Evolutionary conservation across 371 early-diverging fungal genomes (phyloP).

Genomic region (Thermomucor indicae-seudaticae): DNA sequence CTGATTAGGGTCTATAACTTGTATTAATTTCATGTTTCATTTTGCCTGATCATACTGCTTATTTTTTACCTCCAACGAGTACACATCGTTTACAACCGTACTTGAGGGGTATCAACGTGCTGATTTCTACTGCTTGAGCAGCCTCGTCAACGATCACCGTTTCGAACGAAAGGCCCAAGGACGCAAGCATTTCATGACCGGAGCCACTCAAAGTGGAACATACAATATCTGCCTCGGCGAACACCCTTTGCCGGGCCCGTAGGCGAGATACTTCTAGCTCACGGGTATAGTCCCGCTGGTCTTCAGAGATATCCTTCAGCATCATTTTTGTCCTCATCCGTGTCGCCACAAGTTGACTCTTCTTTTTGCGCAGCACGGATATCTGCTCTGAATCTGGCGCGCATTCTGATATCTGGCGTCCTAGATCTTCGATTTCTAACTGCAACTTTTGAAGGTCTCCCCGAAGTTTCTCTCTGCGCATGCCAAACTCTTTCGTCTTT

Average conservation of each 20-base stretch:
- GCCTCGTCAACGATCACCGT: constrained; percentile 98
- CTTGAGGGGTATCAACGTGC: constrained; percentile 87
- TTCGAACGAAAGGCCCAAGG: constrained; percentile 61
- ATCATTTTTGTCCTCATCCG: constrained; percentile 30
- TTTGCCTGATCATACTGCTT: neutral
- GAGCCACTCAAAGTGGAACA: constrained; percentile 84
- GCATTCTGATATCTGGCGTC: constrained; percentile 36
- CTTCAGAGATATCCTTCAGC: constrained; percentile 40
- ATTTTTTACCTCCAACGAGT: constrained; percentile 80
- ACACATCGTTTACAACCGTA: constrained; percentile 82
- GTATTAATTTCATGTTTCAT: neutral
- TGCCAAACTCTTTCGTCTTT: constrained; percentile 16
- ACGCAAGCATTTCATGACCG: constrained; percentile 80
- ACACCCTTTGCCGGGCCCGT: constrained; percentile 62
- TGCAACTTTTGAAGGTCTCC: constrained; percentile 37
- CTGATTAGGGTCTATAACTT: constrained; percentile 85
- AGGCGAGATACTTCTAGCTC: constrained; percentile 50
- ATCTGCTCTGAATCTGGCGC: constrained; percentile 5
- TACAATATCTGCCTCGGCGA: constrained; percentile 70
- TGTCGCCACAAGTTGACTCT: constrained; percentile 20
- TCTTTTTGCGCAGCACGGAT: constrained; percentile 23
- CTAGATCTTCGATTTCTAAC: constrained; percentile 50
- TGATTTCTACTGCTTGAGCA: constrained; percentile 93
- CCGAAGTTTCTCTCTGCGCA: constrained; percentile 20
- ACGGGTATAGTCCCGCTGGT: constrained; percentile 36